These are phyloP conservation scores for Microsporum ferrugineum DNA, from an alignment of 2,329 filamentous ascomycete species.

Conservation along the genomic window DNA sequence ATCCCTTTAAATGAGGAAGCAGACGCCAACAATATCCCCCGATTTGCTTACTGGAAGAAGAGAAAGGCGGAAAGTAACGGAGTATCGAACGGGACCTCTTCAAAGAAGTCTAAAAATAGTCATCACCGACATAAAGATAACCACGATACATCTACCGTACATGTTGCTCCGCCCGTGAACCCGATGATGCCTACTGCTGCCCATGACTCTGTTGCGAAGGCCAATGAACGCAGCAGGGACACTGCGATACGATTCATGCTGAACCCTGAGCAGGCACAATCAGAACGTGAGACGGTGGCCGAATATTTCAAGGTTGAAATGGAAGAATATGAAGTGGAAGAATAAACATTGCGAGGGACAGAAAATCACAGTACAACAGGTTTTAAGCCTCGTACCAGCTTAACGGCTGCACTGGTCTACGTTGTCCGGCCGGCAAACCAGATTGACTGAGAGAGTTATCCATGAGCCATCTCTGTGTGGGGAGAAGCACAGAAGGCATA, in stretches of 20 bases:
- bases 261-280: conserved; percentile 60
- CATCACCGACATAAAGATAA: conserved; percentile 8
- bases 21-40: conserved; percentile 48
- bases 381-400: neutral
- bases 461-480: neutral
- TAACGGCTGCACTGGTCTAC: neutral
- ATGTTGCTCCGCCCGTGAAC: conserved; percentile 15
- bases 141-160: conserved; percentile 20
- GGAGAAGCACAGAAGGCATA: neutral
- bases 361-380: neutral
- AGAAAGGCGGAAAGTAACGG: conserved; percentile 15
- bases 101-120: conserved; percentile 13
- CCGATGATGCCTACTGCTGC: conserved; percentile 38
- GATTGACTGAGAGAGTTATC: neutral
- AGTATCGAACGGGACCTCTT: conserved; percentile 13
- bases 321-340: conserved; percentile 48
- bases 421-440: neutral
- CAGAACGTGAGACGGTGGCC: conserved; percentile 57
- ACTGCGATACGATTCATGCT: conserved; percentile 85
- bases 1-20: conserved; percentile 78
- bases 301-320: conserved; percentile 64
- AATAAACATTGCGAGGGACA: conserved; percentile 15
- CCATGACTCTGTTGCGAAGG: conserved; percentile 34
- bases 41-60: conserved; percentile 48
- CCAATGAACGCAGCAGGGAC: conserved; percentile 42